Evolutionary conservation across 1,284 basidiomycete genomes (phyloP).

Genomic region (Vanrija humicola): DNA sequence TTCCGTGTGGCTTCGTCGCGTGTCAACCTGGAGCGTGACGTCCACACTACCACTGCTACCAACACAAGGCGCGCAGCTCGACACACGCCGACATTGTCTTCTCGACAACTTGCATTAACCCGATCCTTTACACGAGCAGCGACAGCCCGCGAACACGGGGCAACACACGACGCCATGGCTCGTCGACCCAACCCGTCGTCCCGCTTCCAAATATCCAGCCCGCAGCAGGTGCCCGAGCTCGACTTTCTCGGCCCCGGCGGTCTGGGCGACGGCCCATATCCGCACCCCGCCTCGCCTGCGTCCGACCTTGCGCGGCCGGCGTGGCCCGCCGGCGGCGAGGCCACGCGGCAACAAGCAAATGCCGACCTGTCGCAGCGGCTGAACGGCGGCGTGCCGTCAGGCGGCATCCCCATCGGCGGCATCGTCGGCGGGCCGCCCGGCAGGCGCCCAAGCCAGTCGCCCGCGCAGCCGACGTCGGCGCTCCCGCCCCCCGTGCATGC

Average conservation of each 20-base stretch:
- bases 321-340: background rate
- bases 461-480: slow-evolving; percentile 20
- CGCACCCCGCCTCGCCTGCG: slow-evolving; percentile 10
- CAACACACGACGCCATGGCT: too few species aligned
- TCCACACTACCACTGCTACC: too few species aligned
- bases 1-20: too few species aligned
- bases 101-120: too few species aligned
- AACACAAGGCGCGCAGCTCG: too few species aligned
- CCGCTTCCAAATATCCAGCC: slow-evolving; percentile 39
- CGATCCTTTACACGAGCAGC: too few species aligned
- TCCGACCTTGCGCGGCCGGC: background rate
- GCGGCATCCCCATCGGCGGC: background rate
- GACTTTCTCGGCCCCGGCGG: slow-evolving; percentile 12
- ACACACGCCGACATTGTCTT: too few species aligned
- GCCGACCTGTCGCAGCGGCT: background rate
- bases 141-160: too few species aligned
- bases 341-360: background rate
- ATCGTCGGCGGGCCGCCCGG: too few species aligned
- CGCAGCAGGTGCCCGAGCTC: slow-evolving; percentile 5
- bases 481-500: slow-evolving; percentile 28
- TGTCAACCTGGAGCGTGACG: too few species aligned
- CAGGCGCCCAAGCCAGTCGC: background rate
- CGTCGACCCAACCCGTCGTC: slow-evolving; percentile 10
- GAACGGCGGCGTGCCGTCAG: slow-evolving; percentile 1
- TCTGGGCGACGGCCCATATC: slow-evolving; percentile 21